Evolutionary conservation across 2,329 filamentous ascomycete genomes (phyloP).

Genomic region (Diaporthe velutina): DNA sequence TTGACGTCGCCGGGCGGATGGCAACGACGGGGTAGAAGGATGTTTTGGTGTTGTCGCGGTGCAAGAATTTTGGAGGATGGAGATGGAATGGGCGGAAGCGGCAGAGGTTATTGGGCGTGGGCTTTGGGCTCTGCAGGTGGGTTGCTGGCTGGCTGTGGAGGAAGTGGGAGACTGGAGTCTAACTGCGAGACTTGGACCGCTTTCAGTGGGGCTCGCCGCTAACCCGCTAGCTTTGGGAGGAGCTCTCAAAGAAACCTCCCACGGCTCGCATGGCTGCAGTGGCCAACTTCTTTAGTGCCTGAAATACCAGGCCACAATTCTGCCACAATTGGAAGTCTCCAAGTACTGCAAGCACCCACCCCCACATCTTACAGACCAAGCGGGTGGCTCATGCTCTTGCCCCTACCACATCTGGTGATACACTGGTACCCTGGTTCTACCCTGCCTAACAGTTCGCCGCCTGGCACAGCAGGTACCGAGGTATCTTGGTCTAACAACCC

Average conservation of each 20-base stretch:
- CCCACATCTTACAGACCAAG: conserved; percentile 13
- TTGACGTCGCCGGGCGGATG: conserved; percentile 17
- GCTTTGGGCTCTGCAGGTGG: conserved; percentile 8
- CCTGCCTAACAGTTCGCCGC: neutral
- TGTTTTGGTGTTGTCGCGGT: conserved; percentile 34
- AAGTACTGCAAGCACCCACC: neutral
- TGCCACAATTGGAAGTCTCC: neutral
- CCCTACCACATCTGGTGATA: neutral
- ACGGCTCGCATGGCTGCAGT: neutral
- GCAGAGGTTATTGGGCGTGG: conserved; percentile 31
- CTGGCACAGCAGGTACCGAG: neutral
- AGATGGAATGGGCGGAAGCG: conserved; percentile 33
- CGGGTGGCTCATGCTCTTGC: conserved; percentile 1
- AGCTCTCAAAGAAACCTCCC: conserved; percentile 11
- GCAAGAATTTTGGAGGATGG: conserved; percentile 40
- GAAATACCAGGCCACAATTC: neutral
- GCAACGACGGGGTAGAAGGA: neutral
- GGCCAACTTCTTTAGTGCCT: neutral
- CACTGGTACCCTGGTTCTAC: no score
- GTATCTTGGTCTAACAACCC: neutral
- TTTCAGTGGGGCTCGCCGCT: conserved; percentile 32
- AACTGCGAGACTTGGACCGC: conserved; percentile 29
- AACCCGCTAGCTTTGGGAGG: conserved; percentile 2
- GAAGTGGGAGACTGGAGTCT: conserved; percentile 6
- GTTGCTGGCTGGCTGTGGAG: conserved; percentile 11